Percentiles rank a stretch among this genome's conserved stretches.
phyloP scores from a whole-genome alignment of 2,329 filamentous ascomycete genomes.

The Fusarium agapanthi region DNA sequence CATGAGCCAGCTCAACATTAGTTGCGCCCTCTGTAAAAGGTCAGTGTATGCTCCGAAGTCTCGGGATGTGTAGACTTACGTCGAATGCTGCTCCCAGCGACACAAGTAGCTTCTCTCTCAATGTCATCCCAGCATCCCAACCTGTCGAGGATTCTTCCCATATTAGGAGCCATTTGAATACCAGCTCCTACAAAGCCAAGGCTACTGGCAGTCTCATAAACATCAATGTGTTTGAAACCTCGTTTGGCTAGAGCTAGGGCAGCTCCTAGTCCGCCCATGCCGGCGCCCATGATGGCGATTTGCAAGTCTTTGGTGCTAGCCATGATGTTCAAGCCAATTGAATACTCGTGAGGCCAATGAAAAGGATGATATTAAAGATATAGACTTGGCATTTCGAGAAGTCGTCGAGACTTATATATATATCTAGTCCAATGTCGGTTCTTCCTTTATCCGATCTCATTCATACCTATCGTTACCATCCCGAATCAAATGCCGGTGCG shows the following conservation, averaged over 20 bases:
- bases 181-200: slow-evolving; percentile 73
- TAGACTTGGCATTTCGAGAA: not conserved
- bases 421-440: not conserved
- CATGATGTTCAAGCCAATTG: slow-evolving; percentile 9
- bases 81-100: slow-evolving; percentile 44
- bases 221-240: slow-evolving; percentile 39
- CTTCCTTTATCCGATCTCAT: slow-evolving; percentile 30
- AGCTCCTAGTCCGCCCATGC: slow-evolving; percentile 53
- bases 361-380: too few relatives aligned
- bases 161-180: slow-evolving; percentile 85
- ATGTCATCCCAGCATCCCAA: slow-evolving; percentile 79
- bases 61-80: slow-evolving; percentile 12
- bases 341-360: not conserved
- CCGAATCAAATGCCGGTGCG: slow-evolving; percentile 37
- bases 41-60: not conserved
- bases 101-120: slow-evolving; percentile 36
- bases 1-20: slow-evolving; percentile 74
- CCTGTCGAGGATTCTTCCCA: slow-evolving; percentile 77
- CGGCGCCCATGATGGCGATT: slow-evolving; percentile 42
- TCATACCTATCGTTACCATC: not conserved
- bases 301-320: slow-evolving; percentile 28
- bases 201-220: slow-evolving; percentile 39
- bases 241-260: slow-evolving; percentile 49
- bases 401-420: not conserved
- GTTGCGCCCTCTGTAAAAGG: slow-evolving; percentile 67